Base-by-base conservation (phyloP, 441 rosid species). In the Aleurites moluccanus region DNA sequence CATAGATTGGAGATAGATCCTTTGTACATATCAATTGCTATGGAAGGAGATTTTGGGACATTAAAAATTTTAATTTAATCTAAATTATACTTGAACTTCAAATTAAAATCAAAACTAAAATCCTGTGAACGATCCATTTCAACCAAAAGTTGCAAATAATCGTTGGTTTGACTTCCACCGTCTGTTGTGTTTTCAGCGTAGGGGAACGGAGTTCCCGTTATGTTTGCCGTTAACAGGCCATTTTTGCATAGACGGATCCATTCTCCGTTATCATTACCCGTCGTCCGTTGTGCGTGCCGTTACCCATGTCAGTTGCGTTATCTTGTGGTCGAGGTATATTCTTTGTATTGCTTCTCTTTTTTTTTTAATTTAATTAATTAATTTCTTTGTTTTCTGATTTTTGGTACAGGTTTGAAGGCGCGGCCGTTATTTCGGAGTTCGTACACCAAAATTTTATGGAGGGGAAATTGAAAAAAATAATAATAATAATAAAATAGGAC, bases 11-110 rank as follows among this genome's bases (percentile, higher is more conserved):
- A 77, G 82, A 79, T 64, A 67, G 64, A 55, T 27, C 23, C 53
- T 75, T 74, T 87, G 93, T 88, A 88, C 88, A 86, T 77, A 78
- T 75, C 70, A 69, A 64, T 79, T 83, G 81, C 83, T 75, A 78
- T 83, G 87, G 82, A 84, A 83, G 85, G 75, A 78, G 76, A 73
- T 77, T 67, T 84, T 76, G 78, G 76, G 81, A 68, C 84, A 64
- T 74, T 62, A 7, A n/a, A 23, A 52, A 30, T 2, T 42, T 47
- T 21, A 52, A 33, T n/a, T 61, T 69, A 73, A 75, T 64, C 13
- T 21, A 69, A 59, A 9, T 8, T 23, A 21, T 27, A n/a, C 62
- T 20, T 77, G 7, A 72, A 18, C 20, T 66, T 52, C 44, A 66
- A 77, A 75, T 60, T 16, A 20, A 70, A 50, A 9, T 15, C 7